Conservation (phyloP, 169 alveolate species). For the Cryptosporidium meleagridis region DNA sequence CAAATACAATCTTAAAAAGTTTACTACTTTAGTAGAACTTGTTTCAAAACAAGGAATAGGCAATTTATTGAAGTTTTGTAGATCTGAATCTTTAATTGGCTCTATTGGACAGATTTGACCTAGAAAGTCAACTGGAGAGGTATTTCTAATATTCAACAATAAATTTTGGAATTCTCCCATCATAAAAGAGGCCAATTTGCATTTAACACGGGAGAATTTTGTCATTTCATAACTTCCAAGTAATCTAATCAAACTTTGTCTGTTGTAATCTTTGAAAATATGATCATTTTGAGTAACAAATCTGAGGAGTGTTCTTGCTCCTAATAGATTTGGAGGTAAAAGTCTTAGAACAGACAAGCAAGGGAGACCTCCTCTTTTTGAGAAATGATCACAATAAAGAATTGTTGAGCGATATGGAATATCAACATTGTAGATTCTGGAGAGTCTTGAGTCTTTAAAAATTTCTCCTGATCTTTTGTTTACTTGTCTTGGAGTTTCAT, state of each 20-base stretch:
- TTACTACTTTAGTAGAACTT: constrained; percentile 6
- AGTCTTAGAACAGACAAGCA: constrained; percentile 43
- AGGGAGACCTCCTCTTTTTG: constrained; percentile 65
- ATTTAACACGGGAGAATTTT: constrained; percentile 27
- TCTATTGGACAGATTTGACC: constrained; percentile 35
- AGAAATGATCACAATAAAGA: constrained; percentile 47
- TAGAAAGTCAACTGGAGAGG: background rate
- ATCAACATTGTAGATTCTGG: constrained; percentile 21
- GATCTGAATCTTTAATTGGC: constrained; percentile 8
- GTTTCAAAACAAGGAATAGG: constrained; percentile 43
- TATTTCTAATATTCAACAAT: constrained; percentile 19
- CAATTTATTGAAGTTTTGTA: constrained; percentile 8
- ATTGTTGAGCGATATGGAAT: constrained; percentile 22
- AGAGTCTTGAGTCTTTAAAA: background rate
- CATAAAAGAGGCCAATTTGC: constrained; percentile 24
- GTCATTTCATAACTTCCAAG: constrained; percentile 41
- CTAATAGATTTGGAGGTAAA: constrained; percentile 47
- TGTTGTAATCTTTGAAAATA: constrained; percentile 35
- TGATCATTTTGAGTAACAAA: constrained; percentile 37
- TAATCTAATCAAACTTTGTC: constrained; percentile 6
- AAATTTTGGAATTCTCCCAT: constrained; percentile 19
- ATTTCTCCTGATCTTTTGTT: background rate
- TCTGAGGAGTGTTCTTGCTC: constrained; percentile 59
- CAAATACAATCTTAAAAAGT: constrained; percentile 28
- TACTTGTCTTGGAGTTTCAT: background rate